Base-by-base conservation (phyloP, 164 flowering plant species). In the Chimonanthus salicifolius region DNA sequence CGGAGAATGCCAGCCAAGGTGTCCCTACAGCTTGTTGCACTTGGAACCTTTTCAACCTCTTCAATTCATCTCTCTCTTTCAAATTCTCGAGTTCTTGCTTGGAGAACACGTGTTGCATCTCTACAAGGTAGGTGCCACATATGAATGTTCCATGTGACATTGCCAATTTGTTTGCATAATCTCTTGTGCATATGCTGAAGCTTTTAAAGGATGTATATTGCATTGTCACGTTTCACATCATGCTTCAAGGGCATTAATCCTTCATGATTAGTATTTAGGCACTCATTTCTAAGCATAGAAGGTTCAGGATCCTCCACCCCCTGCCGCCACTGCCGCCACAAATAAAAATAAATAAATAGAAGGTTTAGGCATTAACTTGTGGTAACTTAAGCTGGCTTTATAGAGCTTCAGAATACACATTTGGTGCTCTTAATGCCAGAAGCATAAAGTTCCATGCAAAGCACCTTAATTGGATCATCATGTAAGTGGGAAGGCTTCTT, bases 91-190 rank as follows among this genome's bases (percentile, higher is more conserved):
- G 70, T 82, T 58, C 78, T 87, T 85, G 92, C 98, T 71, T 95
- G 96, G 93, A 90, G 89, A 80, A 87, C 97, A 47, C 88, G 92
- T 10, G 80, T 95, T 62, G 70, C 82, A 67, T 86, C 95, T 66
- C 71, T 62, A 48, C 80, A 86, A 84, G 99, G 99, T 89, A 81
- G 71, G 48, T 73, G 33, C 50, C 20, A 15, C 44, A 60, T 51
- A 67, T 6, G 64, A 47, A 48, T 74, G 11, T 47, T 71, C 49
- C 13, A 20, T 13, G 45, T 9, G 7, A 65, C 45, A 45, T 3
- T 8, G 2, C 5, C n/a, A 18, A 21, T 47, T 48, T 2, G 48
- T 58, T 64, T 18, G 18, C 54, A 21, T 46, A 33, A 20, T 15
- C 11, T 64, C 54, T 51, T 13, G 33, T 18, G 44, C 18, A 15